Evolutionary conservation across 2,329 filamentous ascomycete genomes (phyloP), one percentile per base, ranked within the genome.

Genomic region (Keithomyces neogunnii): DNA sequence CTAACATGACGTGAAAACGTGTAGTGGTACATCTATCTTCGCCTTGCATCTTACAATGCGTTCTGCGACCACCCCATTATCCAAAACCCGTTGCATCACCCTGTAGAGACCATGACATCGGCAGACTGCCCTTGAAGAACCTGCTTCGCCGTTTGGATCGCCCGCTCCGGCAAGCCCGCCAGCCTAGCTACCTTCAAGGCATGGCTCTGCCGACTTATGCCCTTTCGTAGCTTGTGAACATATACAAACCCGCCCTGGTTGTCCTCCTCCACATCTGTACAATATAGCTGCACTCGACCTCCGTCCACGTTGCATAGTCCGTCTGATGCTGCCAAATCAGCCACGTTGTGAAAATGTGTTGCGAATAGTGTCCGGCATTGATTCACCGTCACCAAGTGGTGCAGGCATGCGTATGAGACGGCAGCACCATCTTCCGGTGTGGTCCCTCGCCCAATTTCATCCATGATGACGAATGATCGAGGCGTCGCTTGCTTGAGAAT

Each of bases 381-480:
- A 64, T 93, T 96, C 28, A 86, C 73, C 47, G 83, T 76, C 59
- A 89, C 85, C 13, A 99, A 73, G 66, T 97, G 89, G 63, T 92
- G 81, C 47, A 99, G 73, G 62, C 86, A 90, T 1, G 92, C 93
- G 66, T 87, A 97, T 0, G 89, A 89, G 1, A 99, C 86, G 1
- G 93, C 93, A 2, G 86, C 80, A 2, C 93, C 93, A 65, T 97
- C 93, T 62, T 92, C 86, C 0, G 92, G 90, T 26, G 93, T 96
- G 0, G 95, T 99, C 7, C 93, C 93, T 46, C 93, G 80, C 1
- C 93, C 93, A 38, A 99, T 88, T 73, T 99, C 93, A 66, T 99
- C 93, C 92, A 99, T 97, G 66, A 99, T 92, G 54, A 93, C 92
- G 61, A 99, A 95, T 0, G 87, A 93, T 29, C 85, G 79, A 1